Evolutionary conservation across 306 rosid genomes (phyloP).

Genomic region (Trifolium pratense): DNA sequence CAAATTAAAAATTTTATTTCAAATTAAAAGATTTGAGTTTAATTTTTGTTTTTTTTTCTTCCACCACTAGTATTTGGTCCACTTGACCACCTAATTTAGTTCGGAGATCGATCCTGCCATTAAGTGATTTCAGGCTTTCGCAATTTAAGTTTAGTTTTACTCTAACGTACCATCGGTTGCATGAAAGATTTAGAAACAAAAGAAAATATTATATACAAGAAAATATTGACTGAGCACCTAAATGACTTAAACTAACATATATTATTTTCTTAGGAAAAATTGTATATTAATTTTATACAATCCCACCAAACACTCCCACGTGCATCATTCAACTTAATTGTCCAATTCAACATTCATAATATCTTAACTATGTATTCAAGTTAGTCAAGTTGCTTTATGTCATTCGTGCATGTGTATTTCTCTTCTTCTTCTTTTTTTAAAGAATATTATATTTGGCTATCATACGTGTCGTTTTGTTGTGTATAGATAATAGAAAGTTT

Average conservation of each 20-base stretch:
- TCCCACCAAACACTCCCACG: slow-evolving; percentile 51
- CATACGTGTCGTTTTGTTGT: slow-evolving; percentile 13
- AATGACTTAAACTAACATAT: slow-evolving; percentile 43
- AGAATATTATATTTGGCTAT: slow-evolving; percentile 18
- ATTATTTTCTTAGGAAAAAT: slow-evolving; percentile 41
- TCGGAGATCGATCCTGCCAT: too few relatives aligned
- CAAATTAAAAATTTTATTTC: too few relatives aligned
- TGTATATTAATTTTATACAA: slow-evolving; percentile 16
- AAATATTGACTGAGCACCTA: slow-evolving; percentile 45
- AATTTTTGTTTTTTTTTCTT: too few relatives aligned
- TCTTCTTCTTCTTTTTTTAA: neutral
- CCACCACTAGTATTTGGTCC: too few relatives aligned
- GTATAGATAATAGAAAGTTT: neutral
- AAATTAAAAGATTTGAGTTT: too few relatives aligned
- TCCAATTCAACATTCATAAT: slow-evolving; percentile 25
- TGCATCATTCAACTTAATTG: slow-evolving; percentile 40
- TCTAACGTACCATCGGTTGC: too few relatives aligned
- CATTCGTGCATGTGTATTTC: slow-evolving; percentile 7
- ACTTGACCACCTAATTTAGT: too few relatives aligned
- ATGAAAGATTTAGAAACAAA: neutral
- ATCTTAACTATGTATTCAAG: slow-evolving; percentile 29
- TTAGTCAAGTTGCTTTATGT: slow-evolving; percentile 40
- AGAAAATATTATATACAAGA: slow-evolving; percentile 5
- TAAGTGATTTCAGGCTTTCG: too few relatives aligned
- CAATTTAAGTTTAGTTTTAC: too few relatives aligned